phyloP scores from a whole-genome alignment of 176 grass and related monocot species.

The maize (Zea mays) region DNA sequence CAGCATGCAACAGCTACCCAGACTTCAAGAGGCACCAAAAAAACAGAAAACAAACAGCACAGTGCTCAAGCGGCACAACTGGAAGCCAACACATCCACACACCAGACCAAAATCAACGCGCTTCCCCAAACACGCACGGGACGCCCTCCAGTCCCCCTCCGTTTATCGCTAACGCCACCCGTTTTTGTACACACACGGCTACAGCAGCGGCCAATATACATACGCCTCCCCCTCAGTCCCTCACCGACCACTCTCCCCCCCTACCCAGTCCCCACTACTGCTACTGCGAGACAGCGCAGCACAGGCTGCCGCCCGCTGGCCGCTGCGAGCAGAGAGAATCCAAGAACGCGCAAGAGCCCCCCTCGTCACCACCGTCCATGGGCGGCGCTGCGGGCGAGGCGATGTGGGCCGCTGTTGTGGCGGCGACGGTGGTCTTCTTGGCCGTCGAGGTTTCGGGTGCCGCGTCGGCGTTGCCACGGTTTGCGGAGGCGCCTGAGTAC shows the following conservation, averaged over 20 bases:
- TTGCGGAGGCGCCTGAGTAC: constrained; percentile 86
- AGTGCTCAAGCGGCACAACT: not conserved
- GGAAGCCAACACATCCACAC: not conserved
- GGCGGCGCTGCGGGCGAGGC: constrained; percentile 20
- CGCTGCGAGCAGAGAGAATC: constrained; percentile 19
- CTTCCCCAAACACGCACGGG: constrained; percentile 41
- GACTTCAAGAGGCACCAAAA: not conserved
- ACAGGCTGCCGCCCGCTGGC: constrained; percentile 28
- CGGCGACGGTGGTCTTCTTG: constrained; percentile 26
- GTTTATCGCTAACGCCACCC: constrained; percentile 41
- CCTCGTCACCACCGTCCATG: constrained; percentile 35
- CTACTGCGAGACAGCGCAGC: constrained; percentile 35
- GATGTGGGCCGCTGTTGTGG: not conserved
- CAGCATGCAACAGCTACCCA: not conserved
- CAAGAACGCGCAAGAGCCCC: not conserved
- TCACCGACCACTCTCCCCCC: constrained; percentile 12
- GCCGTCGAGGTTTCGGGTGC: not conserved
- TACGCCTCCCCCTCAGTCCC: not conserved
- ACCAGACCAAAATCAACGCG: not conserved
- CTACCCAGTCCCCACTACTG: not conserved
- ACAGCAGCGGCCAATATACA: constrained; percentile 15
- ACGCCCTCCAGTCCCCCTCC: constrained; percentile 33
- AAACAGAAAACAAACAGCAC: constrained; percentile 1
- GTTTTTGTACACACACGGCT: not conserved
- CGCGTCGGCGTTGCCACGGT: constrained; percentile 33